Evolutionary conservation across 371 early-diverging fungal species (phyloP).

Genomic region (Gilbertella persicaria): DNA sequence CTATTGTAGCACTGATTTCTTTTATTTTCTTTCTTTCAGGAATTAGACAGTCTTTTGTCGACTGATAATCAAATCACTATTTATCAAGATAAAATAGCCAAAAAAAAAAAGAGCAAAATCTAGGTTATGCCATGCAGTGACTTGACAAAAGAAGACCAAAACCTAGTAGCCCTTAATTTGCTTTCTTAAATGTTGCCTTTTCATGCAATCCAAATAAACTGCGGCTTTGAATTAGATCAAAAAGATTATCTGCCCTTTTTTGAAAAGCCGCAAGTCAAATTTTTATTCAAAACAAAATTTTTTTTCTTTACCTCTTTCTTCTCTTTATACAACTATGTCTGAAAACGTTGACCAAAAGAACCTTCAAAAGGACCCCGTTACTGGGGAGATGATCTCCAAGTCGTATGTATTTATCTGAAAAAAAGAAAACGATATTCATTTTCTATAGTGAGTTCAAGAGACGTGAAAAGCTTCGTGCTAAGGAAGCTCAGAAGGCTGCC

Average conservation of each 20-base stretch:
- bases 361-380: slow-evolving; percentile 83
- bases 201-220: too few relatives aligned
- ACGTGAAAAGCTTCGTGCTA: slow-evolving; percentile 86
- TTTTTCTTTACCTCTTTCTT: slow-evolving; percentile 7
- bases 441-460: slow-evolving; percentile 87
- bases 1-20: too few relatives aligned
- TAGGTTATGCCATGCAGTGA: too few relatives aligned
- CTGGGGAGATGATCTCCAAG: slow-evolving; percentile 97
- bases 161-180: too few relatives aligned
- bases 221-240: too few relatives aligned
- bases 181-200: too few relatives aligned
- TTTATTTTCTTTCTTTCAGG: too few relatives aligned
- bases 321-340: slow-evolving; percentile 14
- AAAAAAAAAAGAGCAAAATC: too few relatives aligned
- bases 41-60: too few relatives aligned
- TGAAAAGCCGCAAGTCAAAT: neutral
- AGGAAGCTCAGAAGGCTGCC: slow-evolving; percentile 78
- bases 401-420: slow-evolving; percentile 51
- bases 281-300: slow-evolving; percentile 2
- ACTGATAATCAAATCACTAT: too few relatives aligned
- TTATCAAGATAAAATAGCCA: too few relatives aligned
- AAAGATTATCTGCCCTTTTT: neutral
- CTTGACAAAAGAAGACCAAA: too few relatives aligned
- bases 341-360: slow-evolving; percentile 58
- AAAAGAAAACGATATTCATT: neutral